Conservation (phyloP, 139 green algal genomes). For the Chlorella sp. region DNA sequence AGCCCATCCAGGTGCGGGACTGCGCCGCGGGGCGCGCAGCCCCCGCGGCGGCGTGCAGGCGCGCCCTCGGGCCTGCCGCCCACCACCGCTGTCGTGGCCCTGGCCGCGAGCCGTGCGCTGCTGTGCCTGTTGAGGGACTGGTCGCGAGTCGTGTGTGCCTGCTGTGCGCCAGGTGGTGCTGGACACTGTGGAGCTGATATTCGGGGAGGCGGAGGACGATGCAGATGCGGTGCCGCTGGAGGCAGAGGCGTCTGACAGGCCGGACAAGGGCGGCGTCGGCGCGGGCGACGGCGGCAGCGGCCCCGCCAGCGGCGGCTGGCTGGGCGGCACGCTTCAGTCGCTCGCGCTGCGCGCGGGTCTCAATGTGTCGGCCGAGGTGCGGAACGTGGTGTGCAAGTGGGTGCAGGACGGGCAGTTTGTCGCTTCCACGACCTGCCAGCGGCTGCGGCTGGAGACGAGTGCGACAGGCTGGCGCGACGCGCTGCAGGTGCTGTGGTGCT, state of each 20-base stretch:
- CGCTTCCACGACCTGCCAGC: slow-evolving; percentile 35
- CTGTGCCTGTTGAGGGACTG: background rate
- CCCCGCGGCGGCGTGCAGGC: background rate
- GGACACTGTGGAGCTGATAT: slow-evolving; percentile 56
- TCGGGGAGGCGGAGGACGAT: slow-evolving; percentile 7
- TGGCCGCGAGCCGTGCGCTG: background rate
- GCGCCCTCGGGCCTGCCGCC: background rate
- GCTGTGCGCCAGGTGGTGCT: slow-evolving; percentile 57
- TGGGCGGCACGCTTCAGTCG: slow-evolving; percentile 31
- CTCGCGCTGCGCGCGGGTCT: slow-evolving; percentile 43
- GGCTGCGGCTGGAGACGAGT: slow-evolving; percentile 31
- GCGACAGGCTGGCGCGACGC: slow-evolving; percentile 24
- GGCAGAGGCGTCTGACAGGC: background rate
- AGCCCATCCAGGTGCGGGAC: slow-evolving; percentile 51
- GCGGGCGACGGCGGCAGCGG: background rate
- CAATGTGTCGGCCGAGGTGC: slow-evolving; percentile 46
- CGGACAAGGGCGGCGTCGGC: background rate
- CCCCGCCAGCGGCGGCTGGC: slow-evolving; percentile 16
- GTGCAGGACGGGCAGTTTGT: slow-evolving; percentile 14
- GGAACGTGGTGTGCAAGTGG: slow-evolving; percentile 53
- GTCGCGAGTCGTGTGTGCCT: no score
- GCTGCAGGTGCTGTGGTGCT: background rate
- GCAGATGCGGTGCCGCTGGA: background rate
- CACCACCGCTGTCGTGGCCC: background rate
- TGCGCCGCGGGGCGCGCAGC: background rate